Evolutionary conservation across 2,329 filamentous ascomycete species (phyloP), one percentile per base, ranked within the genome.

Genomic region (Cordyceps militaris): DNA sequence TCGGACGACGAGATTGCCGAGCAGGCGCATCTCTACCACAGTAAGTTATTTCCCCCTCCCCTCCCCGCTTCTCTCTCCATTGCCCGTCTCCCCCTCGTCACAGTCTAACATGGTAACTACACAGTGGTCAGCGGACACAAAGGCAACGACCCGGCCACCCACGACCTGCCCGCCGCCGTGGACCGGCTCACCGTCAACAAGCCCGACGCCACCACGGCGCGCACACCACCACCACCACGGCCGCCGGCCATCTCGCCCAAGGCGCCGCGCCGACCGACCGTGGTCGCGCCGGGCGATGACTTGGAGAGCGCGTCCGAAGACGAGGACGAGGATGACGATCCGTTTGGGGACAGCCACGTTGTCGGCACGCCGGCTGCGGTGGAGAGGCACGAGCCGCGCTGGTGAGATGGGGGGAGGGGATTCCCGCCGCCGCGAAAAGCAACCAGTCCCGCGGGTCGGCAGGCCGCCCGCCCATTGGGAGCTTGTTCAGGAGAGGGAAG

Each of bases 311-410:
- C 71, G 36, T 73, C 77, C n/a, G 80, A 85, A 13, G 79, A 79
- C 3, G 85, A 88, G 8, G 85, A 88, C n/a, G 87, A 91, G 44
- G 88, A 91, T n/a, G 84, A 94, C 62, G 84, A 96, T 67, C 91
- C 91, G 0, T 96, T 96, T 70, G 89, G 88, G 4, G 91, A 96
- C 69, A 82, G 82, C 43, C 92, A 96, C 68, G 88, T 85, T 68
- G 88, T 89, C 47, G 67, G 71, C 13, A 71, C 70, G 34, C 70
- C 70, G 7, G 54, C 52, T 5, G 46, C 54, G 6, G 46, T 62
- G 21, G 71, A 72, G 59, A 62, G 61, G 52, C 65, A 58, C 3
- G 66, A 70, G 59, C 69, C 70, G 5, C 61, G 60, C 42, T 73
- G 71, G 71, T 69, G 56, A 56, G 23, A 14, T 13, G 3, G 10